Conservation (phyloP, 495 filamentous ascomycete species). For the Trypethelium eluteriae region DNA sequence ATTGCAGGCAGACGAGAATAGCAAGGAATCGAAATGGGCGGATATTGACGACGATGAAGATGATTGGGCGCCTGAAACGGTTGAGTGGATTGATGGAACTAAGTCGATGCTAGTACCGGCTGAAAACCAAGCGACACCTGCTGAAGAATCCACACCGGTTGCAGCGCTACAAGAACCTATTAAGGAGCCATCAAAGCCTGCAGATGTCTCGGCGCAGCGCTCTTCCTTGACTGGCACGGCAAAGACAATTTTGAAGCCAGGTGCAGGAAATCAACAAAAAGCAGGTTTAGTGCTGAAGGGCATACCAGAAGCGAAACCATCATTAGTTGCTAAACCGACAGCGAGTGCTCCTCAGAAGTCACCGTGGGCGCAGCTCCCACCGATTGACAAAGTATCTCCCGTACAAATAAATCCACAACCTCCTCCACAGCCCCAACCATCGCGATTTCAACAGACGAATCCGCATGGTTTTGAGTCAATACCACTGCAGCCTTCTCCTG, state of each 20-base stretch:
- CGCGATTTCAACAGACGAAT: conserved; percentile 25
- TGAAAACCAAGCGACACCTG: conserved; percentile 41
- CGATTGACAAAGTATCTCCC: conserved; percentile 72
- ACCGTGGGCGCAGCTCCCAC: conserved; percentile 81
- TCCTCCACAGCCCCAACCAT: conserved; percentile 14
- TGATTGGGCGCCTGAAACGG: conserved; percentile 92
- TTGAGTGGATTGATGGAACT: conserved; percentile 95
- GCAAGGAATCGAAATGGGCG: conserved; percentile 89
- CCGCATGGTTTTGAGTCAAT: conserved; percentile 37
- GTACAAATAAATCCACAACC: conserved; percentile 38
- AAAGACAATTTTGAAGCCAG: conserved; percentile 40
- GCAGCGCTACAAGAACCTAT: conserved; percentile 13
- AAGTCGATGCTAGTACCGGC: conserved; percentile 72
- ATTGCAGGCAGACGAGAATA: conserved; percentile 71
- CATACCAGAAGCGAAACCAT: conserved; percentile 60
- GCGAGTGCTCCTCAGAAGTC: conserved; percentile 72
- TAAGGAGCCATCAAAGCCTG: conserved; percentile 8
- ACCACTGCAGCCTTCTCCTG: conserved; percentile 42
- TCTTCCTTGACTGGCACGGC: conserved; percentile 26
- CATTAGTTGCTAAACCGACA: conserved; percentile 71
- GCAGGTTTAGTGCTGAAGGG: conserved; percentile 52
- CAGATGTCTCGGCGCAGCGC: conserved; percentile 21
- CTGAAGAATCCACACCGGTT: conserved; percentile 24
- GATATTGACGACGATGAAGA: conserved; percentile 99
- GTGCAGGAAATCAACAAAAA: conserved; percentile 24